Evolutionary conservation across 768 basidiomycete species (phyloP).

Genomic region (Lepiota subincarnata): DNA sequence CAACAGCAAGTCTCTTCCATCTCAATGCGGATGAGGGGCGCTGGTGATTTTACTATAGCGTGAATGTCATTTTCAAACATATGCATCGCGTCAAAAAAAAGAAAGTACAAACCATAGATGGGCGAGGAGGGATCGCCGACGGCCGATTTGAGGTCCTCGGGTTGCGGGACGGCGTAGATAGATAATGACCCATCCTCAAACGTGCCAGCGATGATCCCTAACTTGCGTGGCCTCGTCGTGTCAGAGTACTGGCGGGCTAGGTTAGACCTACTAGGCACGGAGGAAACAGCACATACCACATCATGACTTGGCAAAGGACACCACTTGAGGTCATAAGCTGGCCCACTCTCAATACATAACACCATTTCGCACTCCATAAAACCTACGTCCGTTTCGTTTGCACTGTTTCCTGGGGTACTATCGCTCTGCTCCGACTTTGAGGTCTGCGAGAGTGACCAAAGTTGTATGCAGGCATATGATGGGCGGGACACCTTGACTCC

Average conservation of each 20-base stretch:
- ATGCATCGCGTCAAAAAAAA: not conserved
- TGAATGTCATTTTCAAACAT: not conserved
- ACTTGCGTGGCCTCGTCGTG: constrained; percentile 40
- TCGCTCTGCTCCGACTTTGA: constrained; percentile 9
- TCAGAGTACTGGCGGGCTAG: constrained; percentile 9
- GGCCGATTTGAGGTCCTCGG: constrained; percentile 40
- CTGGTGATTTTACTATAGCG: constrained; percentile 48
- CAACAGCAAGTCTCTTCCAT: constrained; percentile 73
- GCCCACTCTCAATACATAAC: constrained; percentile 77
- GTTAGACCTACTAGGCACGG: not conserved
- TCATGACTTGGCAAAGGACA: constrained; percentile 88
- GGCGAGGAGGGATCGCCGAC: constrained; percentile 30
- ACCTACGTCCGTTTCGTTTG: constrained; percentile 24
- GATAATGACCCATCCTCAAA: constrained; percentile 87
- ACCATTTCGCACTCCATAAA: constrained; percentile 78
- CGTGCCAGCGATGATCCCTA: constrained; percentile 81
- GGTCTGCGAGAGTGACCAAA: constrained; percentile 59
- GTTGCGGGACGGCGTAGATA: constrained; percentile 77
- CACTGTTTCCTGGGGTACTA: constrained; percentile 8
- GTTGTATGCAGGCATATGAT: constrained; percentile 69
- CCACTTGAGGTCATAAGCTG: constrained; percentile 84
- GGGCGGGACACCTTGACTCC: constrained; percentile 57
- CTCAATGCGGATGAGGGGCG: constrained; percentile 70
- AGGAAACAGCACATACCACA: constrained; percentile 21
- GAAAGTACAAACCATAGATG: constrained; percentile 42